A percentile compares a stretch with the other conserved stretches of the same genome.
These are phyloP conservation scores for Naegleria lovaniensis DNA, from an alignment of 208 protist genomes.

Conservation along the genomic window DNA sequence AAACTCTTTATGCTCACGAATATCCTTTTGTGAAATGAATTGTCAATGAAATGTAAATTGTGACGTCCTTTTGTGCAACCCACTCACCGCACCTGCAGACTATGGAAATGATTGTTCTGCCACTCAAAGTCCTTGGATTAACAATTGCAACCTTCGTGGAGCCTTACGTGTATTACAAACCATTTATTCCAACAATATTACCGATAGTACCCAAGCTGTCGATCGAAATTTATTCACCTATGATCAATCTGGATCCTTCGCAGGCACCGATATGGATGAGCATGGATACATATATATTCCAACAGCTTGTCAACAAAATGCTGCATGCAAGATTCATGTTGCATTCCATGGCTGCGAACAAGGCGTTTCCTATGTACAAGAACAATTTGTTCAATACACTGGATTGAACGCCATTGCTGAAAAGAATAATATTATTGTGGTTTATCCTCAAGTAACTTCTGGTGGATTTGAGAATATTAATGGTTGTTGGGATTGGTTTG, in stretches of 20 bases:
- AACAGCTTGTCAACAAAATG: slow-evolving; percentile 14
- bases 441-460: slow-evolving; percentile 44
- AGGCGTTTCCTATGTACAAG: slow-evolving; percentile 21
- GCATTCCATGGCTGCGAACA: slow-evolving; percentile 47
- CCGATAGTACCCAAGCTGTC: background rate
- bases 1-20: no score
- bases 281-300: slow-evolving; percentile 30
- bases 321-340: slow-evolving; percentile 39
- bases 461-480: slow-evolving; percentile 37
- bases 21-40: no score
- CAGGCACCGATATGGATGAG: background rate
- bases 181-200: background rate
- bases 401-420: slow-evolving; percentile 45
- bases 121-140: slow-evolving; percentile 1
- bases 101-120: slow-evolving; percentile 4
- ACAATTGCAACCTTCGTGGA: background rate
- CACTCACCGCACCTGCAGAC: background rate
- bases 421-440: slow-evolving; percentile 46
- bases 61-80: slow-evolving; percentile 37
- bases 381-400: slow-evolving; percentile 33
- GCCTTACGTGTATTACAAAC: background rate
- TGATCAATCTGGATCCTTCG: background rate
- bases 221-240: slow-evolving; percentile 12
- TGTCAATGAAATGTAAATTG: no score
- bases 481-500: slow-evolving; percentile 47